These are phyloP conservation scores for Suillus paluster DNA, from an alignment of 768 basidiomycete species.

Conservation along the genomic window DNA sequence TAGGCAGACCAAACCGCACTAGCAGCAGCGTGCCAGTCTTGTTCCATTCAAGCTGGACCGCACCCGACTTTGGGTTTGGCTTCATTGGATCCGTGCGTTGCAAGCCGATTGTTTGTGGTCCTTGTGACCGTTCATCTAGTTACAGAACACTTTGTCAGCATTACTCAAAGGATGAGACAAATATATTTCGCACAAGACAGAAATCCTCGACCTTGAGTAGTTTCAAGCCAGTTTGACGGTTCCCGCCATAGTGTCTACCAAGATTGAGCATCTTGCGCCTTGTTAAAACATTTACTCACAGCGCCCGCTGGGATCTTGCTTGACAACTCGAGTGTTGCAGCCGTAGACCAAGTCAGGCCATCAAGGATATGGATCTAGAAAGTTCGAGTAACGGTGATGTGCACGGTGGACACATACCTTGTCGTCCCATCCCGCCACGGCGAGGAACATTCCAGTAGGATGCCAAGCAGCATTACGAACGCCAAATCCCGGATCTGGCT, in stretches of 20 bases:
- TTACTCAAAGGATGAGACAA: not conserved
- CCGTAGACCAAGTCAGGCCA: conserved; percentile 72
- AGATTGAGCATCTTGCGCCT: conserved; percentile 2
- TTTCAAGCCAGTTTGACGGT: conserved; percentile 81
- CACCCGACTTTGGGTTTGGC: conserved; percentile 67
- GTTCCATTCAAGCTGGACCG: conserved; percentile 82
- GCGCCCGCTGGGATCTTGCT: conserved; percentile 57
- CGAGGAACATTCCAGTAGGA: conserved; percentile 81
- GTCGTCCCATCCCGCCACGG: conserved; percentile 88
- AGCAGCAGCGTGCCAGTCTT: conserved; percentile 73
- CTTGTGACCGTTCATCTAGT: conserved; percentile 67
- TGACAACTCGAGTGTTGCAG: conserved; percentile 64
- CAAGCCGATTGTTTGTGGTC: conserved; percentile 56
- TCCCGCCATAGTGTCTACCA: conserved; percentile 83
- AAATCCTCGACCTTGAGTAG: conserved; percentile 85
- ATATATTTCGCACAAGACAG: conserved; percentile 66
- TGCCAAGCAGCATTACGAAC: conserved; percentile 84
- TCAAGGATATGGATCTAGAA: conserved; percentile 76
- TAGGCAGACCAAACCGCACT: conserved; percentile 65
- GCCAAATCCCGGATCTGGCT: conserved; percentile 82
- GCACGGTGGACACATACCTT: conserved; percentile 51
- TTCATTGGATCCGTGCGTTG: conserved; percentile 61
- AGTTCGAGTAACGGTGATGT: conserved; percentile 5
- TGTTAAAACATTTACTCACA: conserved; percentile 44
- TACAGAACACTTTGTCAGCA: conserved; percentile 4